A percentile compares a stretch with the other conserved stretches of the same genome.
phyloP scores from a whole-genome alignment of 257 asterid genomes.

The Solanum lycopersicoides region DNA sequence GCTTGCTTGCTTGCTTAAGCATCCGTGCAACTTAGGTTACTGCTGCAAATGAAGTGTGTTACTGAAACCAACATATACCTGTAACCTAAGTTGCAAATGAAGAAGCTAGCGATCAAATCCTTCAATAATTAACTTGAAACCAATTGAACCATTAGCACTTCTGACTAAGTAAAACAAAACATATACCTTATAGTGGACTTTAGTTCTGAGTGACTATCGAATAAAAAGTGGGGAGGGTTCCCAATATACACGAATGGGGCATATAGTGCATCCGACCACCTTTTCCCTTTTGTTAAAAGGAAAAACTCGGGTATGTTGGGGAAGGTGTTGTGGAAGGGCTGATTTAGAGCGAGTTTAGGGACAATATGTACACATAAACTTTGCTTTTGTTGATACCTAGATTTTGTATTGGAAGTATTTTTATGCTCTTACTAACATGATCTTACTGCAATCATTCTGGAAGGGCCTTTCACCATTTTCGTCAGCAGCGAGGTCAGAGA shows the following conservation, averaged over 20 bases:
- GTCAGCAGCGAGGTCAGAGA: conserved; percentile 25
- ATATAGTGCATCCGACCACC: neutral
- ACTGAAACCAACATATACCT: neutral
- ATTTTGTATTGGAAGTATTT: neutral
- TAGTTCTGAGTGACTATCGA: neutral
- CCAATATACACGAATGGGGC: neutral
- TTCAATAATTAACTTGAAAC: neutral
- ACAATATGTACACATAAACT: neutral
- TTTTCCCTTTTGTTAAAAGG: neutral
- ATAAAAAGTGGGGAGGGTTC: neutral
- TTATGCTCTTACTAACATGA: neutral
- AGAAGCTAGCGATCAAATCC: neutral
- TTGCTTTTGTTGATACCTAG: neutral
- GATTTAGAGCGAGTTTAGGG: neutral
- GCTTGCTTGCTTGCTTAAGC: neutral
- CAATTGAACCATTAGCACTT: neutral
- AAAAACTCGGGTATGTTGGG: neutral
- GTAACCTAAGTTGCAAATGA: neutral
- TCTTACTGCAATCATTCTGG: neutral
- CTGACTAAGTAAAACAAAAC: neutral
- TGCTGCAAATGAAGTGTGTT: neutral
- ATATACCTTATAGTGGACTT: neutral
- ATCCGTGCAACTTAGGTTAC: neutral
- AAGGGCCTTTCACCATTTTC: conserved; percentile 89
- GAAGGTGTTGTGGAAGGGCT: neutral